Conservation (phyloP, 768 basidiomycete genomes). For the Crassisporium funariophilum region DNA sequence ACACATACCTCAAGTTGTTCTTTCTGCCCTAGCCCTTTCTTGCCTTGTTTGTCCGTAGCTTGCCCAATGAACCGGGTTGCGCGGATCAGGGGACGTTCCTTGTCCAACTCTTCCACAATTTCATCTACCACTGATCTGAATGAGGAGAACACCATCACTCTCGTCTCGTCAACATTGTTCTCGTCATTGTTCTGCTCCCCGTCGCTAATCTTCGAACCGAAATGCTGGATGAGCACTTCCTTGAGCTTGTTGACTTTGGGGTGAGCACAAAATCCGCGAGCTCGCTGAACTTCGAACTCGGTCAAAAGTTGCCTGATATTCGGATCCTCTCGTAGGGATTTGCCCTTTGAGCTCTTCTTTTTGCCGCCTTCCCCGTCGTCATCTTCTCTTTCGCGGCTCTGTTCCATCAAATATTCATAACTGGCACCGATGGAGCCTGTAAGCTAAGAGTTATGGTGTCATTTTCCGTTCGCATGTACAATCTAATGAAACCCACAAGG, state of each 20-base stretch:
- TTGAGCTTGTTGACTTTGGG: conserved; percentile 92
- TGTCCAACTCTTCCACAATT: conserved; percentile 78
- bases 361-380: conserved; percentile 28
- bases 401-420: conserved; percentile 58
- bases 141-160: conserved; percentile 95
- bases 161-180: conserved; percentile 53
- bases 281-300: conserved; percentile 64
- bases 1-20: conserved; percentile 81
- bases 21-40: conserved; percentile 87
- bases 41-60: conserved; percentile 80
- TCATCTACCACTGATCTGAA: conserved; percentile 91
- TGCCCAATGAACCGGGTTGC: conserved; percentile 91
- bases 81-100: conserved; percentile 75
- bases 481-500: conserved; percentile 54
- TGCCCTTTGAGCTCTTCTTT: conserved; percentile 46
- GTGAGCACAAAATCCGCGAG: conserved; percentile 63
- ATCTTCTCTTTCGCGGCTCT: conserved; percentile 41
- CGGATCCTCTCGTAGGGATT: conserved; percentile 51
- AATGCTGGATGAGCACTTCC: conserved; percentile 76
- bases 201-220: conserved; percentile 55
- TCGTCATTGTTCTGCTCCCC: conserved; percentile 32
- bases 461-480: neutral
- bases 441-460: conserved; percentile 47
- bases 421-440: conserved; percentile 85
- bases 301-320: conserved; percentile 65